Evolutionary conservation across 1,284 basidiomycete genomes (phyloP).

Genomic region (Puccinia triticina): DNA sequence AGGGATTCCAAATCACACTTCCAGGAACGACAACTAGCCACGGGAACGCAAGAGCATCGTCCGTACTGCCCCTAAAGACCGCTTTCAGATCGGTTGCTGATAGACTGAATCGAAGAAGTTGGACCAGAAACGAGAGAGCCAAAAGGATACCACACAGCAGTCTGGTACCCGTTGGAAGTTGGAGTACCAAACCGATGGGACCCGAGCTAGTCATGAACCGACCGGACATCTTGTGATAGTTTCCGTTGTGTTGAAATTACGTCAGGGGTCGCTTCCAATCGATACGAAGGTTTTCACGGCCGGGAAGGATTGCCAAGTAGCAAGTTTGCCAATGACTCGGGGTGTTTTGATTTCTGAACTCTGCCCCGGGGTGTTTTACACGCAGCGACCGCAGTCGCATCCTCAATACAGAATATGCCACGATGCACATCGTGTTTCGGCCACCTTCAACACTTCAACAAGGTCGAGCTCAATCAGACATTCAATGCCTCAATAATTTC

Average conservation of each 20-base stretch:
- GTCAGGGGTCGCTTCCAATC: background rate
- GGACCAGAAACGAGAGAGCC: slow-evolving; percentile 69
- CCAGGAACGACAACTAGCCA: slow-evolving; percentile 86
- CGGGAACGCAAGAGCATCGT: slow-evolving; percentile 65
- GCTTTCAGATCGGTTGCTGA: slow-evolving; percentile 53
- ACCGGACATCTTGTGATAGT: slow-evolving; percentile 38
- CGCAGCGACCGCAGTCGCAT: too few species aligned
- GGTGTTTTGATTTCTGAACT: too few species aligned
- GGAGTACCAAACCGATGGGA: slow-evolving; percentile 64
- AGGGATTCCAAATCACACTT: slow-evolving; percentile 80
- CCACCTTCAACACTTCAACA: too few species aligned
- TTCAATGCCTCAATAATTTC: too few species aligned
- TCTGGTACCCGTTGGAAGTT: slow-evolving; percentile 78
- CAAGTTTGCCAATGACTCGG: background rate
- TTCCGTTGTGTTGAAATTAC: background rate
- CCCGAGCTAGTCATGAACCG: slow-evolving; percentile 51
- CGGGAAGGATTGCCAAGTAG: background rate
- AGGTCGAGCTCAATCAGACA: too few species aligned
- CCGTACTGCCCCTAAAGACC: slow-evolving; percentile 61
- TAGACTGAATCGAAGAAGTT: slow-evolving; percentile 66
- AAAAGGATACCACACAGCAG: slow-evolving; percentile 73
- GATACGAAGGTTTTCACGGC: background rate
- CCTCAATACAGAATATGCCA: too few species aligned
- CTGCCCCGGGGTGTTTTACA: too few species aligned
- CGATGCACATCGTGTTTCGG: too few species aligned